Conservation (phyloP, 306 rosid genomes). For the Crotalaria pallida region DNA sequence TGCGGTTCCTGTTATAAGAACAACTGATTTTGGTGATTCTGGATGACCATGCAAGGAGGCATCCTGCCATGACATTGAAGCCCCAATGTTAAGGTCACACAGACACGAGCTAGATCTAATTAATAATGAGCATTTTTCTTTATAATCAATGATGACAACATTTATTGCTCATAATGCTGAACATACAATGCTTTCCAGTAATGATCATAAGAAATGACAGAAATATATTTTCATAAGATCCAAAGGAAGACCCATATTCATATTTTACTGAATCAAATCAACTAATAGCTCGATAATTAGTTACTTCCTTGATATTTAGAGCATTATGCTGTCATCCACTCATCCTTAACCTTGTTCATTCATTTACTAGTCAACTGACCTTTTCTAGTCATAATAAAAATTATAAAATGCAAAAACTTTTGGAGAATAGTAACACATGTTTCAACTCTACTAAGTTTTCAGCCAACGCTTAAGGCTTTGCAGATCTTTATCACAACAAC, state of each 20-base stretch:
- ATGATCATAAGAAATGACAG: not conserved
- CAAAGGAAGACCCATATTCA: not conserved
- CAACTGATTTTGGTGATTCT: conserved; percentile 91
- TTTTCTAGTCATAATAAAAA: not conserved
- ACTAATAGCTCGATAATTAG: not conserved
- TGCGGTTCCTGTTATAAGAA: conserved; percentile 82
- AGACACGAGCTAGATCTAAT: not conserved
- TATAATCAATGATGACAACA: not conserved
- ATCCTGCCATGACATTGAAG: conserved; percentile 53
- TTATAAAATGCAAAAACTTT: not conserved
- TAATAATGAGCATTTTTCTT: not conserved
- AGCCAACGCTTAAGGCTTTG: not conserved
- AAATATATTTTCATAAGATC: not conserved
- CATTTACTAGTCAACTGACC: not conserved
- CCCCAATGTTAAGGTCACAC: conserved; percentile 6
- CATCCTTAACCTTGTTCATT: not conserved
- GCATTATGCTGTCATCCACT: not conserved
- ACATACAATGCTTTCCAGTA: not conserved
- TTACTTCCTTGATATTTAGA: not conserved
- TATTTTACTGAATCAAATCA: not conserved
- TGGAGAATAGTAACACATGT: not conserved
- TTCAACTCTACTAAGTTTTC: not conserved
- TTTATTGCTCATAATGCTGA: not conserved
- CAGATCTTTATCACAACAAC: not conserved
- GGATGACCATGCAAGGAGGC: conserved; percentile 88